Conservation (phyloP, 2,329 filamentous ascomycete species). For the Neodidymelliopsis sp. region DNA sequence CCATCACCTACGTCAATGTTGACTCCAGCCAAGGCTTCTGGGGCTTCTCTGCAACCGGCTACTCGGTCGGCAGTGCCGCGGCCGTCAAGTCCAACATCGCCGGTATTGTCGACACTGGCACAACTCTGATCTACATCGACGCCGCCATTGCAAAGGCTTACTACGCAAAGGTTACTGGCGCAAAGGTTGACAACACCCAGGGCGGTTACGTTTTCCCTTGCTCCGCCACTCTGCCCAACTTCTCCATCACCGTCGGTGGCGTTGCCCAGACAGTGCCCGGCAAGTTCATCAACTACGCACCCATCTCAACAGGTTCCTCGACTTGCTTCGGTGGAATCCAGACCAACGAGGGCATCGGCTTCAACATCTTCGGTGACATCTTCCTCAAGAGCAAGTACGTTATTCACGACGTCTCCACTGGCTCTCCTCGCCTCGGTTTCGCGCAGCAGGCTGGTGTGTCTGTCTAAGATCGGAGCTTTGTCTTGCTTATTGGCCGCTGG, state of each 20-base stretch:
- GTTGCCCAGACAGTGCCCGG: constrained; percentile 61
- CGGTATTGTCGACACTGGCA: constrained; percentile 75
- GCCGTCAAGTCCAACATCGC: constrained; percentile 53
- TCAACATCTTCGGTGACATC: constrained; percentile 78
- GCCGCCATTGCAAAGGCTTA: constrained; percentile 63
- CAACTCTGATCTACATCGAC: constrained; percentile 69
- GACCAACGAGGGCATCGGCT: constrained; percentile 62
- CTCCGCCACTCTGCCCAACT: constrained; percentile 59
- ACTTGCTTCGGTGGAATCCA: constrained; percentile 81
- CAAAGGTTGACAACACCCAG: constrained; percentile 55
- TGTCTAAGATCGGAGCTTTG: neutral
- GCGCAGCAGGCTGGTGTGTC: constrained; percentile 49
- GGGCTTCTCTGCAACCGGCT: constrained; percentile 65
- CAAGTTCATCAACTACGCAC: constrained; percentile 63
- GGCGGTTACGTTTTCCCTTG: constrained; percentile 66
- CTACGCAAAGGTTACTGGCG: constrained; percentile 64
- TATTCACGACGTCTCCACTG: constrained; percentile 58
- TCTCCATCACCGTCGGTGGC: constrained; percentile 60
- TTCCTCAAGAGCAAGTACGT: constrained; percentile 81
- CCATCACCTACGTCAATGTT: constrained; percentile 63
- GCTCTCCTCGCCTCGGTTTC: constrained; percentile 53
- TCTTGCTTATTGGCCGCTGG: neutral
- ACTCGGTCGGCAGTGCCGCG: constrained; percentile 58
- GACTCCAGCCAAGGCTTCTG: constrained; percentile 69
- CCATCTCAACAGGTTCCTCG: constrained; percentile 47